A percentile compares a stretch with the other conserved stretches of the same genome.
Evolutionary conservation across 371 early-diverging fungal genomes (phyloP).

Genomic region (Mucor racemosus): DNA sequence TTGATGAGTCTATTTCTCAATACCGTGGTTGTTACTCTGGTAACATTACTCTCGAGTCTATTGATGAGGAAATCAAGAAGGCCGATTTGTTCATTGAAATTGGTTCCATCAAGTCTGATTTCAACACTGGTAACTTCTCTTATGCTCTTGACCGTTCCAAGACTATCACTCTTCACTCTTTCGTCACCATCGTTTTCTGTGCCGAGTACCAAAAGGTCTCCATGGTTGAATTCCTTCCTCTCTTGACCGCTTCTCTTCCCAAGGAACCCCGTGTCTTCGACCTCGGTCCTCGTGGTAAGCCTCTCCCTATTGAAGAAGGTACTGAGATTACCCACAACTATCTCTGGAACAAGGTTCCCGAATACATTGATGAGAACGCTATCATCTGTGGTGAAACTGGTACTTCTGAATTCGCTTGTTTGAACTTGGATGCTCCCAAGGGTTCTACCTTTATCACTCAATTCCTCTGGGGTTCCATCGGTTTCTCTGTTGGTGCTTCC

Average conservation of each 20-base stretch:
- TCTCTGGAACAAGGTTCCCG: constrained; percentile 48
- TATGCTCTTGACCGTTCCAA: constrained; percentile 35
- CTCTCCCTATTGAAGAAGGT: constrained; percentile 26
- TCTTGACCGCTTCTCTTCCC: constrained; percentile 39
- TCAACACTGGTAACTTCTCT: constrained; percentile 59
- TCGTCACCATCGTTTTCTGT: constrained; percentile 42
- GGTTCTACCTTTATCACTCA: constrained; percentile 43
- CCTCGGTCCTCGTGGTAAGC: constrained; percentile 33
- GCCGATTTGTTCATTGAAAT: constrained; percentile 53
- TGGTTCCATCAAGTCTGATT: constrained; percentile 56
- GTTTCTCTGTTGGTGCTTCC: constrained; percentile 44
- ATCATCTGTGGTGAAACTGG: constrained; percentile 59
- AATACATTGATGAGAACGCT: constrained; percentile 38
- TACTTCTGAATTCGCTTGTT: constrained; percentile 52
- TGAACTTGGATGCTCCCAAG: constrained; percentile 43
- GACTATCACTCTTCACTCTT: constrained; percentile 50
- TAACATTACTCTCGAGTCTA: constrained; percentile 35
- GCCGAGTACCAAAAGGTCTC: constrained; percentile 48
- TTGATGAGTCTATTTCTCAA: constrained; percentile 38
- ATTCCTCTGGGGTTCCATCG: constrained; percentile 53
- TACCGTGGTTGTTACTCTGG: constrained; percentile 54
- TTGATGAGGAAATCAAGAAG: constrained; percentile 38
- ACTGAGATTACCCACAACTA: constrained; percentile 45
- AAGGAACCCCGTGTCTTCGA: constrained; percentile 26
- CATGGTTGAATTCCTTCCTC: constrained; percentile 43